Evolutionary conservation across 495 filamentous ascomycete species (phyloP).

Genomic region (Penicillium turbatum): DNA sequence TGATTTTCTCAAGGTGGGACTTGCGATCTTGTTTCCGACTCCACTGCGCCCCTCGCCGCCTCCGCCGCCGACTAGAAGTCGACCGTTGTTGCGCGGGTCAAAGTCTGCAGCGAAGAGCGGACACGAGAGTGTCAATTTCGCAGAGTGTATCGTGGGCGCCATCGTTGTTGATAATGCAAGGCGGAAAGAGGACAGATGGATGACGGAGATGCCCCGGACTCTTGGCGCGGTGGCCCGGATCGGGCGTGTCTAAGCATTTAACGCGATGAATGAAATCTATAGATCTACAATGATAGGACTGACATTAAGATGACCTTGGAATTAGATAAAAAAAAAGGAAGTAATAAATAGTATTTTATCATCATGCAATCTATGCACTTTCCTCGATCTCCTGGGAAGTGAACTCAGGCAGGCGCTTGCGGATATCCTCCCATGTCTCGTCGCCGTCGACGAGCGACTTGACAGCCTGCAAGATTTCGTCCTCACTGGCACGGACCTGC

Average conservation of each 20-base stretch:
- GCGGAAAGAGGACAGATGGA: constrained; percentile 24
- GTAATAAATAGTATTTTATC: constrained; percentile 23
- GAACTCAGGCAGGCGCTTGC: constrained; percentile 59
- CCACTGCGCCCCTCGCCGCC: constrained; percentile 82
- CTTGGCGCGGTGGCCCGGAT: constrained; percentile 29
- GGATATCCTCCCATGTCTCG: constrained; percentile 62
- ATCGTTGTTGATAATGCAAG: constrained; percentile 23
- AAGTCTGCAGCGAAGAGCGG: constrained; percentile 91
- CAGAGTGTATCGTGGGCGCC: constrained; percentile 52
- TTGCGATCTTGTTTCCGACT: constrained; percentile 85
- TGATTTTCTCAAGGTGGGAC: constrained; percentile 21
- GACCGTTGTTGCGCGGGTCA: constrained; percentile 69
- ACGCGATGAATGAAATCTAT: neutral
- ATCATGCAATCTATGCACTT: constrained; percentile 9
- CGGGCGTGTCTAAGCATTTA: constrained; percentile 7
- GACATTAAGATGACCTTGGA: neutral
- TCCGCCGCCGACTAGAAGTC: constrained; percentile 83
- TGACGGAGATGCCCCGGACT: constrained; percentile 28
- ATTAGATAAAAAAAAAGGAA: neutral
- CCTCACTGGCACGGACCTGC: constrained; percentile 62
- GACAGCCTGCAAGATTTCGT: constrained; percentile 61
- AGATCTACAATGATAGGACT: neutral
- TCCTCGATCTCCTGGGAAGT: constrained; percentile 64
- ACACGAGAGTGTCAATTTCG: constrained; percentile 72
- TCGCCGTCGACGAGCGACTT: constrained; percentile 56